phyloP scores from a whole-genome alignment of 2,329 filamentous ascomycete genomes.

The Helotiales sp. region DNA sequence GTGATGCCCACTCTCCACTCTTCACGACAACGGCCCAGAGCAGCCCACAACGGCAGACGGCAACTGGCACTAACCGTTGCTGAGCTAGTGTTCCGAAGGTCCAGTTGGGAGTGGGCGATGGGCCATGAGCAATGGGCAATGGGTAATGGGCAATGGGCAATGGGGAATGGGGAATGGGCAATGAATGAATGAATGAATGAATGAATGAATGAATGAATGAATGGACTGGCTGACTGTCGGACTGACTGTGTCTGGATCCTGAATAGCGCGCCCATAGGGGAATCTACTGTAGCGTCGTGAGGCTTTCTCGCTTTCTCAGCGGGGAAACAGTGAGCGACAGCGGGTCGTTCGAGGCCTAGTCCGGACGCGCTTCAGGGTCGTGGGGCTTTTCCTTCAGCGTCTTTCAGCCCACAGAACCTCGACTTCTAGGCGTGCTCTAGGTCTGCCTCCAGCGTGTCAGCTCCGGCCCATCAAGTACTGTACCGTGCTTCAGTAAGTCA shows the following conservation, averaged over 20 bases:
- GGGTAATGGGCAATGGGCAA: not conserved
- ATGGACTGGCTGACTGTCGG: no score
- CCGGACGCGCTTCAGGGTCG: not conserved
- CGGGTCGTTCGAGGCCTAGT: not conserved
- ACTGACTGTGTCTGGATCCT: slow-evolving; percentile 6
- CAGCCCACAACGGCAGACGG: slow-evolving; percentile 1
- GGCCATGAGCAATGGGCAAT: not conserved
- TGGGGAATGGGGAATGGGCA: no score
- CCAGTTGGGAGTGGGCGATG: no score
- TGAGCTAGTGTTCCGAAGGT: slow-evolving; percentile 1
- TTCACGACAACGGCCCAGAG: no score
- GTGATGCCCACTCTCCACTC: no score
- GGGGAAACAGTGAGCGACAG: slow-evolving; percentile 1
- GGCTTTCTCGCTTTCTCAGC: slow-evolving; percentile 1
- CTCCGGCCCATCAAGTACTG: not conserved
- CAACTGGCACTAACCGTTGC: not conserved
- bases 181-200: no score
- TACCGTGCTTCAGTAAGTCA: no score
- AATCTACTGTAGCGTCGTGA: slow-evolving; percentile 1
- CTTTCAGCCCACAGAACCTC: not conserved
- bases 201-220: no score
- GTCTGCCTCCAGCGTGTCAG: not conserved
- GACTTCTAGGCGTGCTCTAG: not conserved
- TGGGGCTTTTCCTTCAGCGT: slow-evolving; percentile 8
- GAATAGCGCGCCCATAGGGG: no score